Evolutionary conservation across 352 stramenopile genomes (phyloP).

Genomic region (Globisporangium takayamanum): DNA sequence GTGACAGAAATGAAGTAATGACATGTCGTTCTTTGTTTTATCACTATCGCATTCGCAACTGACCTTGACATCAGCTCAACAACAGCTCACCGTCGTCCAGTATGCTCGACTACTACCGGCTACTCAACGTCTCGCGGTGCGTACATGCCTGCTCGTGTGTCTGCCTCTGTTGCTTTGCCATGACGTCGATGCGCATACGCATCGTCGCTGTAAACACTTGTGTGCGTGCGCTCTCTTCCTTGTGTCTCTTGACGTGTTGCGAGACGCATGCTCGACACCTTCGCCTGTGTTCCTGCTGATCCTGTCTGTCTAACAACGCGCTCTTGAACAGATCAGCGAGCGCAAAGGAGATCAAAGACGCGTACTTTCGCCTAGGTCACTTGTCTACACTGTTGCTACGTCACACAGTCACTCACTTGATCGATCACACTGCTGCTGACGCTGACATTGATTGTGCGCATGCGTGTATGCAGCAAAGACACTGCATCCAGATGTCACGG

Average conservation of each 20-base stretch:
- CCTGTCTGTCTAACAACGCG: background rate
- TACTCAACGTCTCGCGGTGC: conserved; percentile 71
- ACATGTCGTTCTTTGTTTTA: too few relatives aligned
- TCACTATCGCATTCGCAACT: too few relatives aligned
- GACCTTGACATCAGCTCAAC: too few relatives aligned
- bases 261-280: too few relatives aligned
- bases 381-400: background rate
- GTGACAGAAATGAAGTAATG: background rate
- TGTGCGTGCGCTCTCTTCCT: too few relatives aligned
- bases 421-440: background rate
- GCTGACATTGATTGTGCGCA: background rate
- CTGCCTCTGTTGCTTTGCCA: background rate
- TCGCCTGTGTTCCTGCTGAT: too few relatives aligned
- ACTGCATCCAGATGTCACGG: conserved; percentile 82
- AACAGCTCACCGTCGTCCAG: too few relatives aligned
- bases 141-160: conserved; percentile 1
- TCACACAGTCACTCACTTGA: background rate
- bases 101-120: conserved; percentile 68
- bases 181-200: background rate
- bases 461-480: conserved; percentile 40
- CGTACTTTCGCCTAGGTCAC: conserved; percentile 71
- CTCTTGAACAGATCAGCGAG: conserved; percentile 33
- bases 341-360: conserved; percentile 71
- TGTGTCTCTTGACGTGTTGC: too few relatives aligned
- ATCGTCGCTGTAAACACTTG: background rate